Evolutionary conservation across 768 basidiomycete species (phyloP).

Genomic region (Russula griseocarnosa): DNA sequence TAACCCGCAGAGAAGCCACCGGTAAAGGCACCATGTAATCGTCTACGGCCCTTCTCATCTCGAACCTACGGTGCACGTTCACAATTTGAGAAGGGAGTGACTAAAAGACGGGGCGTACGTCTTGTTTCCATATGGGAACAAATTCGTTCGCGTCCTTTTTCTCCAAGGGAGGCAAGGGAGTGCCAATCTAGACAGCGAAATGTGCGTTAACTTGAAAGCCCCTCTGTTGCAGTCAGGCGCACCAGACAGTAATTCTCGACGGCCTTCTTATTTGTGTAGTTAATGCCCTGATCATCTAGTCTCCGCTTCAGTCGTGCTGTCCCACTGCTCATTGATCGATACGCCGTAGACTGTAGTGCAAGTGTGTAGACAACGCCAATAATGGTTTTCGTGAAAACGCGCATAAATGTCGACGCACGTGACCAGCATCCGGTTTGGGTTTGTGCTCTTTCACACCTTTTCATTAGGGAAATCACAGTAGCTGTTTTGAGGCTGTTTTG

Average conservation of each 20-base stretch:
- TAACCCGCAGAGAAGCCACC: slow-evolving; percentile 98
- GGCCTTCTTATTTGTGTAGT: slow-evolving; percentile 62
- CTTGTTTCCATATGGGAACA: slow-evolving; percentile 97
- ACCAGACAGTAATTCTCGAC: slow-evolving; percentile 87
- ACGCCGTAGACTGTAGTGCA: background rate
- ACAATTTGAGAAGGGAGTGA: slow-evolving; percentile 20
- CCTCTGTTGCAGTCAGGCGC: slow-evolving; percentile 28
- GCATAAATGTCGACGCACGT: background rate
- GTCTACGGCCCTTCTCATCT: slow-evolving; percentile 87
- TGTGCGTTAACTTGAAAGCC: background rate
- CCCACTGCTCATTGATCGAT: slow-evolving; percentile 37
- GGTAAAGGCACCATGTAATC: slow-evolving; percentile 97
- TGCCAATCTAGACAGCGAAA: slow-evolving; percentile 72
- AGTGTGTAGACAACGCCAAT: background rate
- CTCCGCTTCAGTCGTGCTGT: slow-evolving; percentile 71
- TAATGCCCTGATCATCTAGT: slow-evolving; percentile 74
- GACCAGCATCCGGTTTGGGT: background rate
- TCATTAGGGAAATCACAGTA: no score
- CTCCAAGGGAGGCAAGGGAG: slow-evolving; percentile 90
- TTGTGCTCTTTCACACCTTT: no score
- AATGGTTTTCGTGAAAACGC: background rate
- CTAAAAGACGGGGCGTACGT: slow-evolving; percentile 47
- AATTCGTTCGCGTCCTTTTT: slow-evolving; percentile 92
- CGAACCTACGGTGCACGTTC: slow-evolving; percentile 52
- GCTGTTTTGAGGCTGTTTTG: no score